phyloP scores from a whole-genome alignment of 768 basidiomycete genomes.

The Chalciporus pseudorubinellus region DNA sequence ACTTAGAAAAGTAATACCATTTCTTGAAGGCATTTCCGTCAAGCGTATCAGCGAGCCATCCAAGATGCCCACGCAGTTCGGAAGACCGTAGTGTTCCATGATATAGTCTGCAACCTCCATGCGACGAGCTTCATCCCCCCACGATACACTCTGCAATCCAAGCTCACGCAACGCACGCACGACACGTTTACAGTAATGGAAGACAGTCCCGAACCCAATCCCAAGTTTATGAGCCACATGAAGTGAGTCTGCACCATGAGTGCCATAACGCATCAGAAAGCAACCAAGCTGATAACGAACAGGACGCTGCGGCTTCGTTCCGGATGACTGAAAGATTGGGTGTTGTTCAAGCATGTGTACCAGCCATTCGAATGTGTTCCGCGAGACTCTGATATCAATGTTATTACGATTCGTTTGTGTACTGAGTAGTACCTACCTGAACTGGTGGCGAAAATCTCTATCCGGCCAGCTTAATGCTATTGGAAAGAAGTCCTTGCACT shows the following conservation, averaged over 20 bases:
- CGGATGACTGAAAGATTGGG: constrained; percentile 14
- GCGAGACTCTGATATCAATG: not conserved
- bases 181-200: constrained; percentile 18
- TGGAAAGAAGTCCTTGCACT: not conserved
- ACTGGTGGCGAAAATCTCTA: not conserved
- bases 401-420: too few species aligned
- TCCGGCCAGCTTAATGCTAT: constrained; percentile 1
- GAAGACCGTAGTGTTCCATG: constrained; percentile 17
- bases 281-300: constrained; percentile 20
- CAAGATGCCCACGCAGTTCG: constrained; percentile 20
- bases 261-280: constrained; percentile 22
- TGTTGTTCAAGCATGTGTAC: constrained; percentile 10
- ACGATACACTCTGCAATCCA: constrained; percentile 9
- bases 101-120: constrained; percentile 7
- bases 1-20: constrained; percentile 15
- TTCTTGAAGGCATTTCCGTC: constrained; percentile 6
- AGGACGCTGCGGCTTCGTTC: constrained; percentile 20
- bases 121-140: constrained; percentile 12
- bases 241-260: constrained; percentile 11
- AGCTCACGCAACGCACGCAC: constrained; percentile 18
- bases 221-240: constrained; percentile 16
- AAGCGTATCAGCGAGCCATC: constrained; percentile 19
- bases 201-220: constrained; percentile 21
- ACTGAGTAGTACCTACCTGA: not conserved
- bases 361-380: constrained; percentile 9